phyloP scores from a whole-genome alignment of 2,329 filamentous ascomycete genomes.

The Helminthosporium solani region DNA sequence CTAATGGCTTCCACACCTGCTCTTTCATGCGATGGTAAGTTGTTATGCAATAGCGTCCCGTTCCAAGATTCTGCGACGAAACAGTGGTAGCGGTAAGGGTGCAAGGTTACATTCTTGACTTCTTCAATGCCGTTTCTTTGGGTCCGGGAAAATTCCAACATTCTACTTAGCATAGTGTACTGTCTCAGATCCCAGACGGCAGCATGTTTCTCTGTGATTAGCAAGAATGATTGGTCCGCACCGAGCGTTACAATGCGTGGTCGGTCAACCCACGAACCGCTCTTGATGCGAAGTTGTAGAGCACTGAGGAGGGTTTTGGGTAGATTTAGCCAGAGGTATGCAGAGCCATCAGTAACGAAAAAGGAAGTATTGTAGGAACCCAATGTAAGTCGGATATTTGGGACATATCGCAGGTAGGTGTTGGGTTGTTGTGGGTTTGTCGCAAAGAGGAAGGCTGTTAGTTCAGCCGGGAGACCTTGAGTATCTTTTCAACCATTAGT shows the following conservation, averaged over 20 bases:
- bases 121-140: constrained; percentile 21
- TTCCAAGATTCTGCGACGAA: constrained; percentile 27
- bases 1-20: constrained; percentile 21
- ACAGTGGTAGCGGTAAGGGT: constrained; percentile 34
- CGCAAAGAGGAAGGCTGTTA: constrained; percentile 28
- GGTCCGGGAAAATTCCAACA: constrained; percentile 22
- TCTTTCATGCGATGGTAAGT: constrained; percentile 28
- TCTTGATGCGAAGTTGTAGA: constrained; percentile 28
- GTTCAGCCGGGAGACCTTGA: constrained; percentile 25
- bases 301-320: constrained; percentile 25
- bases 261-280: constrained; percentile 31
- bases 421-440: constrained; percentile 11
- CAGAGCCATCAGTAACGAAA: constrained; percentile 28
- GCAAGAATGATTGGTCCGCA: constrained; percentile 27
- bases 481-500: constrained; percentile 20
- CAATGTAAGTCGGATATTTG: constrained; percentile 28
- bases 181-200: constrained; percentile 31
- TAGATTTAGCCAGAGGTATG: constrained; percentile 37
- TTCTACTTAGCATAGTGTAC: constrained; percentile 20
- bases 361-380: constrained; percentile 39
- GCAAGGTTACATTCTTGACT: constrained; percentile 23
- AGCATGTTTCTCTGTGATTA: constrained; percentile 32
- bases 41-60: constrained; percentile 26
- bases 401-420: constrained; percentile 21
- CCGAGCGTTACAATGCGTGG: constrained; percentile 38